Conservation (phyloP, 306 rosid genomes). For the Castanopsis chinensis region DNA sequence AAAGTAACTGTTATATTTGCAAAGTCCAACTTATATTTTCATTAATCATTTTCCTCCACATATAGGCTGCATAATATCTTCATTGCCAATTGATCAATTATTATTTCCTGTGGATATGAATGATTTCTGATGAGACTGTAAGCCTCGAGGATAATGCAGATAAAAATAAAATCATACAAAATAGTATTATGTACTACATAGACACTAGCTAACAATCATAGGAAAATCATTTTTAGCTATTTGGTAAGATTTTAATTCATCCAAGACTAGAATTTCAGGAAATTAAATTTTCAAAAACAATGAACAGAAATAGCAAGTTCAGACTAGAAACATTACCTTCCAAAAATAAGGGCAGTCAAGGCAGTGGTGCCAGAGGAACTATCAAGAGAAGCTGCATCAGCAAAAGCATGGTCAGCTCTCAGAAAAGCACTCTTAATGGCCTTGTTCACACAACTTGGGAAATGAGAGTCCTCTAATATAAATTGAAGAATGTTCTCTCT, state of each 20-base stretch:
- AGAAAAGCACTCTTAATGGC: constrained; percentile 69
- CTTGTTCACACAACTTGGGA: constrained; percentile 51
- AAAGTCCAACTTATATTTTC: neutral
- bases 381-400: constrained; percentile 69
- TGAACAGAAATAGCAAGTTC: neutral
- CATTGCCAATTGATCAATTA: neutral
- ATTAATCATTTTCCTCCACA: neutral
- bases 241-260: neutral
- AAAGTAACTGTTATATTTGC: neutral
- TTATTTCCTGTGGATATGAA: neutral
- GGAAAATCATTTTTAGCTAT: neutral
- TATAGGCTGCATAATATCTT: neutral
- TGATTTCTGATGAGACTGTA: neutral
- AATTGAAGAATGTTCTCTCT: constrained; percentile 68
- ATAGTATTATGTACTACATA: neutral
- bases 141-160: neutral
- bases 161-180: neutral
- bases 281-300: neutral
- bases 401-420: constrained; percentile 79
- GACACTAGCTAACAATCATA: neutral
- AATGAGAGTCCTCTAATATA: constrained; percentile 68
- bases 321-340: constrained; percentile 40
- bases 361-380: constrained; percentile 86
- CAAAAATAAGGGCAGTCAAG: constrained; percentile 58
- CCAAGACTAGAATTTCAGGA: neutral